These are phyloP conservation scores for Salix purpurea DNA, from an alignment of 345 rosid genomes.

Conservation along the genomic window DNA sequence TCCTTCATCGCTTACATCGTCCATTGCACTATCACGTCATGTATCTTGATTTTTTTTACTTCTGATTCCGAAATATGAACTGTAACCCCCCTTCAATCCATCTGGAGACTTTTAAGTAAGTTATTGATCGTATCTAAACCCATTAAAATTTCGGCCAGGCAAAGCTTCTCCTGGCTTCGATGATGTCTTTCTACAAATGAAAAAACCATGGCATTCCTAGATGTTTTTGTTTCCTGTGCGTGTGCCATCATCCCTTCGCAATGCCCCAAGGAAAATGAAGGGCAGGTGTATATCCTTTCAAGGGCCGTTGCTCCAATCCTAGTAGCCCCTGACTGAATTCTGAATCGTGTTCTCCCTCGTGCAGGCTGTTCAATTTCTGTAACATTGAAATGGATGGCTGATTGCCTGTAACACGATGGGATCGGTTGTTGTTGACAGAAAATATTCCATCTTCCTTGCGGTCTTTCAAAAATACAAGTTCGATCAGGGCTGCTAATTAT, in stretches of 20 bases:
- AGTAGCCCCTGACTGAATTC: background rate
- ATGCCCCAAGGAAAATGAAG: background rate
- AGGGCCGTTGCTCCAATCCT: background rate
- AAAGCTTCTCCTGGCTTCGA: background rate
- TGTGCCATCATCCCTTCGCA: background rate
- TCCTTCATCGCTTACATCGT: background rate
- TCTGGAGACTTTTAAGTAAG: no score
- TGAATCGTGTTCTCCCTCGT: background rate
- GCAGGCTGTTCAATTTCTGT: background rate
- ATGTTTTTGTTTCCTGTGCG: fast-evolving
- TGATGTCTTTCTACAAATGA: background rate
- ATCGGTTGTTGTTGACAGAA: background rate
- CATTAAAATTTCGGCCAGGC: background rate
- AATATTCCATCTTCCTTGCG: background rate
- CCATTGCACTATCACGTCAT: background rate
- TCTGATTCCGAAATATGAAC: no score
- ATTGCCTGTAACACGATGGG: background rate
- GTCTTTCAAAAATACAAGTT: background rate
- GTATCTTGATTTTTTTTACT: background rate
- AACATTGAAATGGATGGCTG: background rate
- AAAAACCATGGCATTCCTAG: background rate
- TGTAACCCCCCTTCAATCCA: no score
- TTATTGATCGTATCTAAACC: no score
- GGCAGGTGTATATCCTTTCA: background rate
- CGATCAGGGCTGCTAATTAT: background rate